These are phyloP conservation scores for Colletotrichum sp. DNA, from an alignment of 2,329 filamentous ascomycete species.

Conservation along the genomic window DNA sequence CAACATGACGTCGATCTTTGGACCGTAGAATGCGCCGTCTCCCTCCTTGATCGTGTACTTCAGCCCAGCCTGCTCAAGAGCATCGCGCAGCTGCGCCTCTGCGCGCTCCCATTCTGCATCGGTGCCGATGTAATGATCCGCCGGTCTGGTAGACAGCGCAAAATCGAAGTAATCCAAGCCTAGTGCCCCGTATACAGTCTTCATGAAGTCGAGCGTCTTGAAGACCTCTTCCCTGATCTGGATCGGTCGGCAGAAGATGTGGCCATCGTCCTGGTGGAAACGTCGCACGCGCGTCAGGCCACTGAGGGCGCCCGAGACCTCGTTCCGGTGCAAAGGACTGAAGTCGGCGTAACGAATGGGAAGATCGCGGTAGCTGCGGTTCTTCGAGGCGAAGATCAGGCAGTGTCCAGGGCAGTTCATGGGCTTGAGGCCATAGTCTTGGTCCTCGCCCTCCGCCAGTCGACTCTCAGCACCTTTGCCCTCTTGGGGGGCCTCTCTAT, in stretches of 20 bases:
- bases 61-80: slow-evolving; percentile 69
- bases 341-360: slow-evolving; percentile 89
- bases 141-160: slow-evolving; percentile 78
- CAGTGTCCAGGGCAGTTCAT: slow-evolving; percentile 96
- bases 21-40: slow-evolving; percentile 89
- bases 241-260: slow-evolving; percentile 83
- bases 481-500: slow-evolving; percentile 23
- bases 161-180: slow-evolving; percentile 76
- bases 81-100: slow-evolving; percentile 42
- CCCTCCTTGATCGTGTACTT: slow-evolving; percentile 79
- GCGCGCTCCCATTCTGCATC: slow-evolving; percentile 64
- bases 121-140: slow-evolving; percentile 78
- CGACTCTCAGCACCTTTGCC: slow-evolving; percentile 18
- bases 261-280: slow-evolving; percentile 90
- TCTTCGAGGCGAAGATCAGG: slow-evolving; percentile 77
- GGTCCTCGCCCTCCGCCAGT: slow-evolving; percentile 57
- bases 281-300: slow-evolving; percentile 84
- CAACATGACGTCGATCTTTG: slow-evolving; percentile 88
- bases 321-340: slow-evolving; percentile 84
- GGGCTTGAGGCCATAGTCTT: slow-evolving; percentile 84
- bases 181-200: slow-evolving; percentile 73
- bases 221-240: slow-evolving; percentile 79
- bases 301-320: slow-evolving; percentile 80
- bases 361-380: slow-evolving; percentile 78
- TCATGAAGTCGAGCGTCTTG: slow-evolving; percentile 76